Conservation (phyloP, 2,329 filamentous ascomycete genomes). For the Cadophora luteo-olivacea region DNA sequence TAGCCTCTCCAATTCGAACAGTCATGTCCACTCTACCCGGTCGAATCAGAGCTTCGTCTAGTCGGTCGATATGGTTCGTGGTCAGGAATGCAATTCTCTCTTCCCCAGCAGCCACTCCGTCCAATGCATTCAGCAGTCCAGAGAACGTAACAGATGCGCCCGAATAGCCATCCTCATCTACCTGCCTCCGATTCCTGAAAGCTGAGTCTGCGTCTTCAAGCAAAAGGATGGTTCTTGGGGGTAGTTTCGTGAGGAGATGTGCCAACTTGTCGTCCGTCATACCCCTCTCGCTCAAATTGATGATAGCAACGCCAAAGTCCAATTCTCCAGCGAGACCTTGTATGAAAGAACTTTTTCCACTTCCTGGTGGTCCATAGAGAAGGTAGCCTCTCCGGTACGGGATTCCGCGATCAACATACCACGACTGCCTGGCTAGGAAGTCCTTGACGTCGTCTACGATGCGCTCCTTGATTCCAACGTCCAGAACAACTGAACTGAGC, state of each 20-base stretch:
- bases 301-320: conserved; percentile 58
- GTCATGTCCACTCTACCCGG: conserved; percentile 96
- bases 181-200: conserved; percentile 66
- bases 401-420: conserved; percentile 80
- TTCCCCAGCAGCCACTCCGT: conserved; percentile 93
- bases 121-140: conserved; percentile 82
- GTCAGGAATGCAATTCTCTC: conserved; percentile 94
- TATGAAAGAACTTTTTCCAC: conserved; percentile 91
- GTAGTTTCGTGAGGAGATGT: conserved; percentile 57
- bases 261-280: conserved; percentile 65
- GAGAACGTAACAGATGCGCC: conserved; percentile 74
- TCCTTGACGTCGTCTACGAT: conserved; percentile 58
- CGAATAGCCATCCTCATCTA: conserved; percentile 41
- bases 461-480: conserved; percentile 70
- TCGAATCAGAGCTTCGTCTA: conserved; percentile 85
- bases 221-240: conserved; percentile 59
- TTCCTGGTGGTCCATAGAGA: conserved; percentile 78
- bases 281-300: conserved; percentile 55
- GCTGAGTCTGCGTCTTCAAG: conserved; percentile 62
- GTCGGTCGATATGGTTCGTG: conserved; percentile 89
- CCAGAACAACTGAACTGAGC: conserved; percentile 84
- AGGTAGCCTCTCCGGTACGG: conserved; percentile 80
- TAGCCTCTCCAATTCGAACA: conserved; percentile 86
- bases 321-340: conserved; percentile 83
- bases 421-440: conserved; percentile 76